These are phyloP conservation scores for Quercus ilex DNA, from an alignment of 306 rosid genomes.

Conservation along the genomic window DNA sequence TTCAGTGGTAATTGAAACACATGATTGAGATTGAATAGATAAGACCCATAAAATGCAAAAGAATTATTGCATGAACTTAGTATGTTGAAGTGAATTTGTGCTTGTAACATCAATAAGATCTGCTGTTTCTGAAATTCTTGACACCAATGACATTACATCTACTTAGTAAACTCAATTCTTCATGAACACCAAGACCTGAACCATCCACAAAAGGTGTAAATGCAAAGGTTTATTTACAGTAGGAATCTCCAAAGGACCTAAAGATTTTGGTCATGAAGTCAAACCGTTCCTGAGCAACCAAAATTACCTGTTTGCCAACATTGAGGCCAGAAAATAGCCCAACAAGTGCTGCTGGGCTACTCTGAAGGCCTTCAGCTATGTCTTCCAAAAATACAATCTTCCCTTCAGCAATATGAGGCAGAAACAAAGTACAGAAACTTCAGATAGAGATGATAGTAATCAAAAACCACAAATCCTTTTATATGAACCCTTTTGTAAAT, in stretches of 20 bases:
- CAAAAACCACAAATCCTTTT: conserved; percentile 8
- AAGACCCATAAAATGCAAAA: too few species aligned
- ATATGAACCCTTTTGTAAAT: conserved; percentile 2
- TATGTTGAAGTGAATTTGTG: too few species aligned
- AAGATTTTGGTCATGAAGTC: background rate
- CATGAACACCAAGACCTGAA: too few species aligned
- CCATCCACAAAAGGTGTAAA: too few species aligned
- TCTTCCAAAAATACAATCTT: conserved; percentile 29
- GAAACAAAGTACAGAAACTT: conserved; percentile 17
- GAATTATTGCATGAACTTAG: too few species aligned
- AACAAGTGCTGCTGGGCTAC: conserved; percentile 23
- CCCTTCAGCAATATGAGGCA: conserved; percentile 25
- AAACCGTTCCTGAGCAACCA: conserved; percentile 2
- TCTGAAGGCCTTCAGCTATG: conserved; percentile 26
- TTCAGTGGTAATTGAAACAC: too few species aligned
- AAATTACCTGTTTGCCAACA: conserved; percentile 30
- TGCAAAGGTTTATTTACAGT: background rate
- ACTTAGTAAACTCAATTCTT: too few species aligned
- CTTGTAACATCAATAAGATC: too few species aligned
- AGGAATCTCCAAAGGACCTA: background rate
- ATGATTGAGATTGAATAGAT: too few species aligned
- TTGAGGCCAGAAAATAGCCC: conserved; percentile 33
- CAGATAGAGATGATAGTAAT: conserved; percentile 7
- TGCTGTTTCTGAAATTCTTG: too few species aligned
- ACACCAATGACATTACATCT: too few species aligned